Evolutionary conservation across 371 early-diverging fungal species (phyloP), one percentile per base, ranked within the genome.

Genomic region (Mortierella sp.): DNA sequence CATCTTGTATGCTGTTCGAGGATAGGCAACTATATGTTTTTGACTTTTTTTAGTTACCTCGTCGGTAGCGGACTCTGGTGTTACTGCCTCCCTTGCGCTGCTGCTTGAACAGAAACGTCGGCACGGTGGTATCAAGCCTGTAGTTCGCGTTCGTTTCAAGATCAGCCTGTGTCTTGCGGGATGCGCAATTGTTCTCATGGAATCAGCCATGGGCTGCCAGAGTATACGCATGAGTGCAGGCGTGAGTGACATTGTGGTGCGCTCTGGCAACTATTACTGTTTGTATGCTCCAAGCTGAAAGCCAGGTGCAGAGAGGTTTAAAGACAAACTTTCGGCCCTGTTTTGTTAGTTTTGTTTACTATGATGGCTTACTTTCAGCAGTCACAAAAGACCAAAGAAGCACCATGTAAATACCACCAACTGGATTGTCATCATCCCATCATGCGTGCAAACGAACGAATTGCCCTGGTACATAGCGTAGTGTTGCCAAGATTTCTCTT

Each of bases 401-500:
- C 18, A 22, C 60, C 0, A 37, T 60, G 37, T 2, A 51, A n/a
- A n/a, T 45, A 45, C 45, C 45, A 35, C 6, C 12, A 45, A 45
- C 45, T 45, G n/a, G 5, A 20, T 60, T 39, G 39, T 4, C 60
- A 60, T 62, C 62, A 37, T 62, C 62, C 4, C 24, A 64, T 60
- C 66, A 88, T 89, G 89, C 86, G 84, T 32, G 64, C 76, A 24
- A 89, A 89, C 80, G 87, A 88, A 65, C 72, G 80, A 30, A 77
- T 81, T 10, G 89, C 81, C 12, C 72, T 88, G 75, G 88, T 75
- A 75, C 24, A 51, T 8, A 14, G 37, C 1, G 60, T 22, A 2
- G n/a, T 10, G 24, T 10, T 37, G 39, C 30, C 32, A 26, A 26
- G 9, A 26, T 57, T 57, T 28, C 5, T 18, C 58, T 54, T n/a